Percentiles rank a stretch among this genome's conserved stretches.
These are phyloP conservation scores for Agrostemma githago DNA, from an alignment of 148 eudicot species.

Conservation along the genomic window DNA sequence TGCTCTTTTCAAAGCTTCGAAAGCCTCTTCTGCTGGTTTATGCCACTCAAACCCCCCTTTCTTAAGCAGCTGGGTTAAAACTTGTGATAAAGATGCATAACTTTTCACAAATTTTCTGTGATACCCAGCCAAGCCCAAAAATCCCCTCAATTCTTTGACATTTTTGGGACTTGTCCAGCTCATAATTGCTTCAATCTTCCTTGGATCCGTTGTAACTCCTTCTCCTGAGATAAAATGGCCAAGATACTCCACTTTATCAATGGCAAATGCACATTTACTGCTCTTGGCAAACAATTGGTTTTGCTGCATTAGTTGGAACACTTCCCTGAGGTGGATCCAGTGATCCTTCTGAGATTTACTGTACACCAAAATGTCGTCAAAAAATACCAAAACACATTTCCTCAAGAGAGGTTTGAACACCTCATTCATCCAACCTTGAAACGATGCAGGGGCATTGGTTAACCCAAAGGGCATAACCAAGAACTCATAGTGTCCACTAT, in stretches of 20 bases:
- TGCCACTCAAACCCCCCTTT: background rate
- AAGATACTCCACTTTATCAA: background rate
- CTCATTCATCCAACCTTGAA: background rate
- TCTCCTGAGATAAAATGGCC: background rate
- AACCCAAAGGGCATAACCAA: background rate
- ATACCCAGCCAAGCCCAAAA: background rate
- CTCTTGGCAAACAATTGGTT: background rate
- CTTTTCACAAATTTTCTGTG: background rate
- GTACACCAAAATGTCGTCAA: background rate
- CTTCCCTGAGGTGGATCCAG: background rate
- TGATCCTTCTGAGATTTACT: background rate
- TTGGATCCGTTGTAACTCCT: background rate
- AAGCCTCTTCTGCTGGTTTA: background rate
- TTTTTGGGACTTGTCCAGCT: background rate
- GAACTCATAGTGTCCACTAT: background rate
- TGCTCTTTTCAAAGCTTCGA: no score
- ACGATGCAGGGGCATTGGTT: background rate
- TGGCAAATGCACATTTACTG: background rate
- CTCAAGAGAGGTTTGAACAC: no score
- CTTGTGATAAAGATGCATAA: background rate
- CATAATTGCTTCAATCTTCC: background rate
- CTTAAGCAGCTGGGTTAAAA: background rate
- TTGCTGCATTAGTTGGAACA: background rate
- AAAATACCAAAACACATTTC: background rate
- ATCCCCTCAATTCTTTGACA: background rate